A percentile compares a stretch with the other conserved stretches of the same genome.
Conservation (phyloP, 306 rosid species). For the Medicago truncatula region MtrunA17r5.0-ANR NC_053048.1:41180001-41180500, state of each 20-base stretch:
- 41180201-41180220: background rate
- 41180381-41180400: slow-evolving; percentile 4
- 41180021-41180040: slow-evolving; percentile 1
- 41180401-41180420: slow-evolving; percentile 1
- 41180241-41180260: background rate
- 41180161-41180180: slow-evolving; percentile 15
- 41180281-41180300: slow-evolving; percentile 7
- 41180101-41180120: background rate
- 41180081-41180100: background rate
- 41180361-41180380: slow-evolving; percentile 11
- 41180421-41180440: slow-evolving; percentile 17
- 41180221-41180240: background rate
- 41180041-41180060: slow-evolving; percentile 12
- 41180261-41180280: slow-evolving; percentile 3
- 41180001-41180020: background rate
- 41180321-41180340: slow-evolving; percentile 4
- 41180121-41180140: background rate
- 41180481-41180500: background rate
- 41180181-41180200: background rate
- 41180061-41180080: slow-evolving; percentile 1
- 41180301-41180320: background rate
- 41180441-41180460: slow-evolving; percentile 2
- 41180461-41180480: background rate
- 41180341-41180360: slow-evolving; percentile 5
- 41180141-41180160: background rate